These are phyloP conservation scores for Pseudogymnoascus sp. DNA, from an alignment of 2,329 filamentous ascomycete species.

Conservation along the genomic window DNA sequence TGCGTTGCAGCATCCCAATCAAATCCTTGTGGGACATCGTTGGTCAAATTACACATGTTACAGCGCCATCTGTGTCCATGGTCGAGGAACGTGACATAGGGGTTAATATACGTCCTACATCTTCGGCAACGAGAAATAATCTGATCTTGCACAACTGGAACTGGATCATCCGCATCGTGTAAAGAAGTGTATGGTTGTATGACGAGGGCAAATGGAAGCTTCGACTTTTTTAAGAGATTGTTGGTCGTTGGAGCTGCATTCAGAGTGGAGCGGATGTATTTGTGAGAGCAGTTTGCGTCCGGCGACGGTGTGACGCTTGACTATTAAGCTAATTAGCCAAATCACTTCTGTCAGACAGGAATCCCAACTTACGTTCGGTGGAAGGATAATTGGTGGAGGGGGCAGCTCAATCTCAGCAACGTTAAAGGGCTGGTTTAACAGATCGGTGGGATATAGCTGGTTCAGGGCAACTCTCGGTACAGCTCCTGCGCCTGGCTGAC, in stretches of 20 bases:
- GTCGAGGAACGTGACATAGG: conserved; percentile 91
- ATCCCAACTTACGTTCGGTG: conserved; percentile 68
- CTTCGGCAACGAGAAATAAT: conserved; percentile 93
- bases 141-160: conserved; percentile 91
- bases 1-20: conserved; percentile 94
- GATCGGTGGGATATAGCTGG: conserved; percentile 84
- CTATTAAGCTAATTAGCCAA: conserved; percentile 42
- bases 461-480: conserved; percentile 58
- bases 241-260: conserved; percentile 91
- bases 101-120: conserved; percentile 96
- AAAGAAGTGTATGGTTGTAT: conserved; percentile 93
- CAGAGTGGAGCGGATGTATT: conserved; percentile 90
- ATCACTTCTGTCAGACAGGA: conserved; percentile 20
- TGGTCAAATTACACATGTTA: conserved; percentile 99
- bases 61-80: conserved; percentile 97
- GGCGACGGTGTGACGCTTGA: conserved; percentile 86
- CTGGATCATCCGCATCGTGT: conserved; percentile 83
- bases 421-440: conserved; percentile 88
- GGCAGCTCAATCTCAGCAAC: conserved; percentile 86
- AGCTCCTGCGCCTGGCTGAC: conserved; percentile 37
- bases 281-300: conserved; percentile 81
- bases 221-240: conserved; percentile 91
- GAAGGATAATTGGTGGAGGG: conserved; percentile 83
- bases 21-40: conserved; percentile 97
- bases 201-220: conserved; percentile 87